Base-by-base conservation (phyloP, 2,329 filamentous ascomycete genomes). In the Aspergillus sp. region DNA sequence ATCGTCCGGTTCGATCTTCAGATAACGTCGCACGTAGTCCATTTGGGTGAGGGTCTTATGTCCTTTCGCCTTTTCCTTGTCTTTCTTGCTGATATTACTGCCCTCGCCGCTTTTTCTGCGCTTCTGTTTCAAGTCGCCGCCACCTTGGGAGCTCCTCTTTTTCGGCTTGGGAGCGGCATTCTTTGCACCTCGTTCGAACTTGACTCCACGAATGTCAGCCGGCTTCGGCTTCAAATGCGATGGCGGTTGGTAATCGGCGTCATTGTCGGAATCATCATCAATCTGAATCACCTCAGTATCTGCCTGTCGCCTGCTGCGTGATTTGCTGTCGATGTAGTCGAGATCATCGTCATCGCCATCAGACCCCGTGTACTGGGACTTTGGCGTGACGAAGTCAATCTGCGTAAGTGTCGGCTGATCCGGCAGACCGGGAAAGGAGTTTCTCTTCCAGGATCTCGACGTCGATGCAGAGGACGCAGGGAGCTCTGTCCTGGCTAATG, bases 31-130 rank as follows among this genome's bases (percentile, higher is more conserved):
- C 36, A 78, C 75, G 64, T 75, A 78, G 56, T 77, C 71, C 75
- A 78, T 78, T 63, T 78, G 76, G 2, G 76, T 78, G n/a, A 78
- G 68, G 0, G 76, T 78, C 48, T 77, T 77, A 55, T 77, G 66
- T 17, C 65, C 64, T 42, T 64, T 61, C 25, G 67, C 61, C 15
- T 68, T 70, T 8, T 63, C 63, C 27, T 67, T 64, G 6, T 60
- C 62, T 52, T 71, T 70, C 11, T 66, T 66, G 21, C 62, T 68
- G 13, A 65, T 58, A 39, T 60, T 70, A 6, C 47, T 54, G 50
- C 58, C 60, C n/a, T 58, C 57, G 55, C 61, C 66, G 27, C 64
- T 61, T 53, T 64, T 73, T 13, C 65, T 64, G 21, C 64, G 67
- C 10, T 63, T 63, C 10, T 57, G 67, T 36, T 64, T 69, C 25